phyloP scores from a whole-genome alignment of 2,329 filamentous ascomycete genomes.

The Fusarium papillatum region DNA sequence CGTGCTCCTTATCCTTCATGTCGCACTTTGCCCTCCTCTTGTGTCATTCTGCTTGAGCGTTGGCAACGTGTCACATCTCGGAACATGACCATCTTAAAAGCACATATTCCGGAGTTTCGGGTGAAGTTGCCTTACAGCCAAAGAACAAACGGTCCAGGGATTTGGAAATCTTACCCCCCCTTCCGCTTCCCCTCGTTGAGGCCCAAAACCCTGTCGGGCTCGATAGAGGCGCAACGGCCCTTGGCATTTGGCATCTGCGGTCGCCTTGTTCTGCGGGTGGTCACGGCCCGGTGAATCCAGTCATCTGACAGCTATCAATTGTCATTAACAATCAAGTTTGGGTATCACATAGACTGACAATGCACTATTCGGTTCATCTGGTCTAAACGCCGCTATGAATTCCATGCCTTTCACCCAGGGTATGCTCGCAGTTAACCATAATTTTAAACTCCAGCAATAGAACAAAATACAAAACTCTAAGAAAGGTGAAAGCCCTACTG shows the following conservation, averaged over 20 bases:
- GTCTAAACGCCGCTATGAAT: no score
- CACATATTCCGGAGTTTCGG: background rate
- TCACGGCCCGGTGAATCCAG: background rate
- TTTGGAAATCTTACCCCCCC: background rate
- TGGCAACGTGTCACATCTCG: slow-evolving; percentile 20
- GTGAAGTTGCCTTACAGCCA: background rate
- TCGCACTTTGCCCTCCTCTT: background rate
- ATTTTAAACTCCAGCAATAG: no score
- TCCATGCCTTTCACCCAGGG: no score
- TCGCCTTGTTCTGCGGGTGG: background rate
- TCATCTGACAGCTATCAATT: background rate
- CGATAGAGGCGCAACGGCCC: background rate
- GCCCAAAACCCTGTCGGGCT: background rate
- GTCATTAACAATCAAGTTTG: background rate
- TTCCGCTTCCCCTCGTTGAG: background rate
- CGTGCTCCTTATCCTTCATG: background rate
- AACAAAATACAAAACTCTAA: no score
- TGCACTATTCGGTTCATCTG: background rate
- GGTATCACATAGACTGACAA: background rate
- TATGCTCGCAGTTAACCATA: no score
- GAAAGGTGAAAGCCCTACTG: no score
- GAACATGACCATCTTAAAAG: slow-evolving; percentile 8
- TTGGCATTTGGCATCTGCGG: background rate
- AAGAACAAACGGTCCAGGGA: background rate
- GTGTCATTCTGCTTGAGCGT: background rate